Percentiles rank a stretch among this genome's conserved stretches.
These are phyloP conservation scores for Podospora comata DNA, from an alignment of 495 filamentous ascomycete species.

Conservation along the genomic window DNA sequence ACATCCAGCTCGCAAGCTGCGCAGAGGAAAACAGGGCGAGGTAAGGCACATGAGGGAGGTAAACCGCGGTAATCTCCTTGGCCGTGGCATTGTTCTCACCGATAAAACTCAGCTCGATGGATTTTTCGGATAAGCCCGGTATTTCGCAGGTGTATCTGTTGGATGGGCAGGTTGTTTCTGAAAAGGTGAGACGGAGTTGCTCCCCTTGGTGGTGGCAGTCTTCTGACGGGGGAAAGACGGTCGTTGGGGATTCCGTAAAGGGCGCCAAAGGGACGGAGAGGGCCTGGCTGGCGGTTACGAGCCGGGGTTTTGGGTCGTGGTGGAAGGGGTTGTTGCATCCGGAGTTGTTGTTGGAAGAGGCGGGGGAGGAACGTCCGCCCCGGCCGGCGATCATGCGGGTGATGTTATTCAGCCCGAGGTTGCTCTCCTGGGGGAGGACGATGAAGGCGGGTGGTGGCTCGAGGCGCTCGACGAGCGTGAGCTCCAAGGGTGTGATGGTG, in stretches of 20 bases:
- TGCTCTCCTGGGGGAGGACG: background rate
- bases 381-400: slow-evolving; percentile 50
- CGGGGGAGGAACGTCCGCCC: no score
- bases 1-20: slow-evolving; percentile 78
- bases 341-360: background rate
- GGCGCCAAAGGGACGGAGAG: slow-evolving; percentile 38
- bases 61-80: slow-evolving; percentile 68
- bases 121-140: slow-evolving; percentile 36
- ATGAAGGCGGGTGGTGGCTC: slow-evolving; percentile 21
- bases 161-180: slow-evolving; percentile 30
- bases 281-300: slow-evolving; percentile 27
- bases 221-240: slow-evolving; percentile 31
- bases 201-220: slow-evolving; percentile 32
- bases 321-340: slow-evolving; percentile 20
- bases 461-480: slow-evolving; percentile 75
- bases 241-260: slow-evolving; percentile 36
- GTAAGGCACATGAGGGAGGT: slow-evolving; percentile 58
- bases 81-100: slow-evolving; percentile 11
- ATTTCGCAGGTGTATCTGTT: slow-evolving; percentile 40
- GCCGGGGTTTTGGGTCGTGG: slow-evolving; percentile 16
- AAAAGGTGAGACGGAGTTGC: slow-evolving; percentile 46
- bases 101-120: slow-evolving; percentile 33
- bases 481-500: slow-evolving; percentile 65
- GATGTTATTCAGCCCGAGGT: slow-evolving; percentile 46
- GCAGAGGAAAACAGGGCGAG: slow-evolving; percentile 76